Base-by-base conservation (phyloP, 768 basidiomycete genomes). In the Tulasnella sp. region DNA sequence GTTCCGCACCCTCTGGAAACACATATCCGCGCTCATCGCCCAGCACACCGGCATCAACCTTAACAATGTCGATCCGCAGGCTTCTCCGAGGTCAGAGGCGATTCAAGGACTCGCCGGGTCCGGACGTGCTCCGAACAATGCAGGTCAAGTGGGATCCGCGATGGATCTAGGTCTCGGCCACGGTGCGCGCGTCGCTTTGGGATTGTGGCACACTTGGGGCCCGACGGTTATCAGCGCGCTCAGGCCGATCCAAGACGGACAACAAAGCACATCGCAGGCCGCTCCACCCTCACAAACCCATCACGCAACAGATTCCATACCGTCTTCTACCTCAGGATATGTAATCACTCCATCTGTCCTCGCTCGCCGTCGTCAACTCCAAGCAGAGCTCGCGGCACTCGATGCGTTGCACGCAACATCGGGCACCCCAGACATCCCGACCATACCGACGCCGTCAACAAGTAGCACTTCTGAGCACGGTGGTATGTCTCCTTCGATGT, bases 141-240 rank as follows among this genome's bases (percentile, higher is more conserved):
- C 34, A 15, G 34, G 34, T 38, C 17, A 42, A 50, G 60, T 21
- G n/a, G 49, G 30, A 19, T 48, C 34, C 50, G 50, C 38, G 43
- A 60, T 73, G 1, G 74, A 75, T 2, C 81, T 80, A 0, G 70
- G 76, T 2, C 62, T 80, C 61, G 70, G 66, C 4, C 79, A 81
- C 62, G 79, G 82, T 0, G 74, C 76, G 17, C 81, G 84, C 66
- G 73, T 89, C 19, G 77, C 78, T 1, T 78, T 76, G 21, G 80
- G 79, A 0, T 72, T 92, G 15, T 91, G 88, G 88, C 74, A 75
- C n/a, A 78, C 81, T 1, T 91, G 87, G 62, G 89, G 87, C 1
- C 88, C 89, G 0, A 68, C 76, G 2, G 75, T 90, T 44, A 65
- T 90, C 11, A 85, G 84, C 2, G 77, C 80, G 1, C 84, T 87